phyloP scores from a whole-genome alignment of 257 asterid genomes.

The Nicotiana noctiflora region DNA sequence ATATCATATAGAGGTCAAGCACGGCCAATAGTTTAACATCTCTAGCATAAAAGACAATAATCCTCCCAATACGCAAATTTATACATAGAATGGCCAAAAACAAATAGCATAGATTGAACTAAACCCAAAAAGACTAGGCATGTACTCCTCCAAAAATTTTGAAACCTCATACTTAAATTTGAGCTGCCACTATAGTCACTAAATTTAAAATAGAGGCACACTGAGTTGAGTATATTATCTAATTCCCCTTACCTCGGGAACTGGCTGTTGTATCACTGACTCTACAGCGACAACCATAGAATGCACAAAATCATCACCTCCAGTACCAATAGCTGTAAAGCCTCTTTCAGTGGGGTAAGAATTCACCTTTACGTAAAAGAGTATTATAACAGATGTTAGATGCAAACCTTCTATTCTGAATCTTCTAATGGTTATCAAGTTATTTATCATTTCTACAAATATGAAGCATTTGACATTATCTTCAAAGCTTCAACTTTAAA shows the following conservation, averaged over 20 bases:
- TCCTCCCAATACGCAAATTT: background rate
- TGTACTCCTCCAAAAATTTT: background rate
- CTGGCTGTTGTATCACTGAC: slow-evolving; percentile 65
- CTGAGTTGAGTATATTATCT: background rate
- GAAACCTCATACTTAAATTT: background rate
- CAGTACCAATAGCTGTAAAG: slow-evolving; percentile 92
- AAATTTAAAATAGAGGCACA: background rate
- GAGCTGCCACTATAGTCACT: background rate
- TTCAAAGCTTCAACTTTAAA: background rate
- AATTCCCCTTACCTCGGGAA: slow-evolving; percentile 52
- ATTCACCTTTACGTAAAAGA: slow-evolving; percentile 49
- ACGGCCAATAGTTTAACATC: background rate
- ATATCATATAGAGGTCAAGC: background rate
- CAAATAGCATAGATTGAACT: background rate
- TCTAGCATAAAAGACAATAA: background rate
- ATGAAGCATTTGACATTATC: background rate
- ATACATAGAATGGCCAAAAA: background rate
- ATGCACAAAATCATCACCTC: slow-evolving; percentile 92
- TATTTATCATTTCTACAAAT: background rate
- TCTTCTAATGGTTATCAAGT: background rate
- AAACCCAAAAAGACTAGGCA: background rate
- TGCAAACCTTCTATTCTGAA: background rate
- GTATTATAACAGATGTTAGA: background rate
- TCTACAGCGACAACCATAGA: slow-evolving; percentile 96
- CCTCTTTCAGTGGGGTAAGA: slow-evolving; percentile 88